These are phyloP conservation scores for Nicotiana knightiana DNA, from an alignment of 257 asterid species.

Conservation along the genomic window DNA sequence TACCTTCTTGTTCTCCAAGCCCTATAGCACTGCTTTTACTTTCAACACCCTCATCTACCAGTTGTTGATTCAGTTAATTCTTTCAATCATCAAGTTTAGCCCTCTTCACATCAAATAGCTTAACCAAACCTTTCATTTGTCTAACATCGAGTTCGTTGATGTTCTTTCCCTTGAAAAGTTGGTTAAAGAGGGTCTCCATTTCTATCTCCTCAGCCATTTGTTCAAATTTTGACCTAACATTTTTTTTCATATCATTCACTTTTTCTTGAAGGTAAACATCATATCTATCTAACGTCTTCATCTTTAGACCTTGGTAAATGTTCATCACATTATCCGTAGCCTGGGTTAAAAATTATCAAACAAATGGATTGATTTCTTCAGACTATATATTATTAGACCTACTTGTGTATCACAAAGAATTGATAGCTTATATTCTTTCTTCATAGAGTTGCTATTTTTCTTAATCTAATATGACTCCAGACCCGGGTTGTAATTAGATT, in stretches of 20 bases:
- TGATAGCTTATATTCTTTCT: constrained; percentile 33
- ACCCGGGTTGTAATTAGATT: too few relatives aligned
- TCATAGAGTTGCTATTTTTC: constrained; percentile 25
- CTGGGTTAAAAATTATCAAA: constrained; percentile 31
- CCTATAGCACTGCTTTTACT: too few relatives aligned
- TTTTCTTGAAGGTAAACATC: constrained; percentile 24
- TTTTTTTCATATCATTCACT: constrained; percentile 8
- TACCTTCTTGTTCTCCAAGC: too few relatives aligned
- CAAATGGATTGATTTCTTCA: constrained; percentile 1
- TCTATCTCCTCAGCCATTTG: constrained; percentile 23
- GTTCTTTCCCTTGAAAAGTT: too few relatives aligned
- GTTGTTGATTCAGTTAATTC: too few relatives aligned
- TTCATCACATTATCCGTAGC: constrained; percentile 10
- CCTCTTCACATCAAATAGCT: too few relatives aligned
- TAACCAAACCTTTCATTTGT: too few relatives aligned
- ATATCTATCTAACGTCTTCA: constrained; percentile 24
- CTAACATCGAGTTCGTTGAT: too few relatives aligned
- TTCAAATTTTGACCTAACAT: constrained; percentile 12
- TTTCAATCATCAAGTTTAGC: too few relatives aligned
- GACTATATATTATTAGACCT: constrained; percentile 12
- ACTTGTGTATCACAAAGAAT: constrained; percentile 29
- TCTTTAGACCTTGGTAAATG: constrained; percentile 15
- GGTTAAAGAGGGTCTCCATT: not conserved
- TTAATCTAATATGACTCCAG: not conserved
- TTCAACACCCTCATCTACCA: too few relatives aligned